A percentile compares a stretch with the other conserved stretches of the same genome.
phyloP scores from a whole-genome alignment of 139 green algal species.

The Picochlorum sp. region DNA sequence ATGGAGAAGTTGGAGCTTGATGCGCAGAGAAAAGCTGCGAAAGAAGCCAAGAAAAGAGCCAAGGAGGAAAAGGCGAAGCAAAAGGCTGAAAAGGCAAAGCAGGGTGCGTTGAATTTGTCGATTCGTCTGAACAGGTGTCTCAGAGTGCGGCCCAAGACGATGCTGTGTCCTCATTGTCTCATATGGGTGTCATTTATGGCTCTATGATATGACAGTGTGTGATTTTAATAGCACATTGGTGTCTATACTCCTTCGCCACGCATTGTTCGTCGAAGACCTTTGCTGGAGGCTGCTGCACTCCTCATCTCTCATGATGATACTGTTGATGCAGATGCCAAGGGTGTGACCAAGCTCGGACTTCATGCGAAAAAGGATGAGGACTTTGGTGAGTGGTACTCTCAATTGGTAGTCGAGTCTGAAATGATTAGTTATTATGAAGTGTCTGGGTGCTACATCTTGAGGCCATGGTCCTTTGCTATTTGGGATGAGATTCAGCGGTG shows the following conservation, averaged over 20 bases:
- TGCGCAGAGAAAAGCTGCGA: background rate
- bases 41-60: background rate
- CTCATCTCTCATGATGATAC: too few species aligned
- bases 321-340: background rate
- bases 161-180: too few species aligned
- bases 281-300: too few species aligned
- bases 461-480: slow-evolving; percentile 87
- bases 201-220: too few species aligned
- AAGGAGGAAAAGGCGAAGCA: background rate
- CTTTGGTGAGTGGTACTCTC: slow-evolving; percentile 86
- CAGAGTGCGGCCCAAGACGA: too few species aligned
- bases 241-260: too few species aligned
- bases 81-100: slow-evolving; percentile 2
- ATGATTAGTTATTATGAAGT: slow-evolving; percentile 95
- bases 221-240: too few species aligned
- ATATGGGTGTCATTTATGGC: too few species aligned
- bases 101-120: background rate
- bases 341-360: slow-evolving; percentile 81
- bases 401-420: slow-evolving; percentile 50
- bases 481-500: slow-evolving; percentile 74
- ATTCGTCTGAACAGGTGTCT: background rate
- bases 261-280: too few species aligned
- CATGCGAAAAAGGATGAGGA: slow-evolving; percentile 68
- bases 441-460: slow-evolving; percentile 96
- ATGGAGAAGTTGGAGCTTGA: background rate